phyloP scores from a whole-genome alignment of 2,329 filamentous ascomycete species.

The Trichoderma asperellum region DNA sequence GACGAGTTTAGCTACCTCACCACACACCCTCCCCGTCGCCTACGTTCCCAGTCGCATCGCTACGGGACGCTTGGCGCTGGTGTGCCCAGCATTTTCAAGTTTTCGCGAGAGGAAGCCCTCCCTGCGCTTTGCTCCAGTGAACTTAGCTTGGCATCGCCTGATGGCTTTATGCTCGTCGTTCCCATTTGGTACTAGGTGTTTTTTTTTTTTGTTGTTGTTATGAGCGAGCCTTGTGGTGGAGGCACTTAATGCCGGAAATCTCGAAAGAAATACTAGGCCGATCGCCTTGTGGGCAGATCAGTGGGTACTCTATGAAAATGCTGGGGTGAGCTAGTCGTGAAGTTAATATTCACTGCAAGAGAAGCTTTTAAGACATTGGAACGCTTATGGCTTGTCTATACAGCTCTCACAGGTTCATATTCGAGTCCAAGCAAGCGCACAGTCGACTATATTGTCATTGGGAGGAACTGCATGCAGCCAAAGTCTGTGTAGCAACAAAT shows the following conservation, averaged over 20 bases:
- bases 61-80: neutral
- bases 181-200: conserved; percentile 18
- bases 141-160: neutral
- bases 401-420: neutral
- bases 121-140: neutral
- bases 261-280: conserved; percentile 1
- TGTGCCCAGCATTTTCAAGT: neutral
- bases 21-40: conserved; percentile 5
- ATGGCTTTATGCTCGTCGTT: conserved; percentile 14
- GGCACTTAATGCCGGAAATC: conserved; percentile 20
- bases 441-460: neutral
- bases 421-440: neutral
- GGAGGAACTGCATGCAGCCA: neutral
- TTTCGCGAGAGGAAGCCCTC: neutral
- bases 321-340: conserved; percentile 7
- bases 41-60: neutral
- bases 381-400: neutral
- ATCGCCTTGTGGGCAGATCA: conserved; percentile 22
- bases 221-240: conserved; percentile 14
- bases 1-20: neutral
- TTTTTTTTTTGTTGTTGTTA: neutral
- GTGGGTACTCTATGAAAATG: conserved; percentile 15
- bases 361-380: neutral
- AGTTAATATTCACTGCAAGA: conserved; percentile 16
- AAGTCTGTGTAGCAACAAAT: neutral